Evolutionary conservation across 257 asterid genomes (phyloP).

Genomic region (Solanum bukasovii): DNA sequence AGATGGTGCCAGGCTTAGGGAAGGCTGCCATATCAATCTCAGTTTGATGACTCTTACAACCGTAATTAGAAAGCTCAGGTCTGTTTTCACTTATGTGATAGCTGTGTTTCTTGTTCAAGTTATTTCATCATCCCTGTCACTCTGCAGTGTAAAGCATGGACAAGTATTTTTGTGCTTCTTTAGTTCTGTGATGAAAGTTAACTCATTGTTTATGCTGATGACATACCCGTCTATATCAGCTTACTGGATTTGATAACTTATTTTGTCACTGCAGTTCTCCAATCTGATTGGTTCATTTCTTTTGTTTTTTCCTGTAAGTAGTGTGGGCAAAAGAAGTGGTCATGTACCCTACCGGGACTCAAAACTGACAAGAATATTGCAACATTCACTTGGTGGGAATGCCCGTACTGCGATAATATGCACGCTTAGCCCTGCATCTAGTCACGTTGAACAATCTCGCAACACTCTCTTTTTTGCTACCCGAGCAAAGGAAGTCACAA

Average conservation of each 20-base stretch:
- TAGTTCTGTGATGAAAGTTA: background rate
- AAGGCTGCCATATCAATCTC: slow-evolving; percentile 96
- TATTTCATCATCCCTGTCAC: background rate
- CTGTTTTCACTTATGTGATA: background rate
- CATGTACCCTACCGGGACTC: slow-evolving; percentile 94
- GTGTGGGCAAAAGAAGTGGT: slow-evolving; percentile 88
- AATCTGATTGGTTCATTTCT: background rate
- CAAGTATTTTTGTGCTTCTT: background rate
- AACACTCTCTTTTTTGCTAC: slow-evolving; percentile 88
- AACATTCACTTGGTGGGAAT: slow-evolving; percentile 96
- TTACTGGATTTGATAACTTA: background rate
- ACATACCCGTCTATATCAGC: background rate
- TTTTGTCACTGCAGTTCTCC: background rate
- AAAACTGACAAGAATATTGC: slow-evolving; percentile 91
- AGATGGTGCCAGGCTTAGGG: slow-evolving; percentile 88
- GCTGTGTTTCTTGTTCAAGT: background rate
- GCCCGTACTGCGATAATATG: slow-evolving; percentile 98
- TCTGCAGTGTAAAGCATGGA: background rate
- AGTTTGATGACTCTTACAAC: slow-evolving; percentile 96
- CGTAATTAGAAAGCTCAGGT: slow-evolving; percentile 92
- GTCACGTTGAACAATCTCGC: slow-evolving; percentile 87
- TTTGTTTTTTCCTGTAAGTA: slow-evolving; percentile 14
- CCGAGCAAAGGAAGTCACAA: slow-evolving; percentile 95
- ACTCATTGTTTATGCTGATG: background rate
- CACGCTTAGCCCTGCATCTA: slow-evolving; percentile 89